A percentile compares a stretch with the other conserved stretches of the same genome.
Conservation (phyloP, 192 early-diverging fungal species). For the Martensiomyces pterosporus region DNA sequence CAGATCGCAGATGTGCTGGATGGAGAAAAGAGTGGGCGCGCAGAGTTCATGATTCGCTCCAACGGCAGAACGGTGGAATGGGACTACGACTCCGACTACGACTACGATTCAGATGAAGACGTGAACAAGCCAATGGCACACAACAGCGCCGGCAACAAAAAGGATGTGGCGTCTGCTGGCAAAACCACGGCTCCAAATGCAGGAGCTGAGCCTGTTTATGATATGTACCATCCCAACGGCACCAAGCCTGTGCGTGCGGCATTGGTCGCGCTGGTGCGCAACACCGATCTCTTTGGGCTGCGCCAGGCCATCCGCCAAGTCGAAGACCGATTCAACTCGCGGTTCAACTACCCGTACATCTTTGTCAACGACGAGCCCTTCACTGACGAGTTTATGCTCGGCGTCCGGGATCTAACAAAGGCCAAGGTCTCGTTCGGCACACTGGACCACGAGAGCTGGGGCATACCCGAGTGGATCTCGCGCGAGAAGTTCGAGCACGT, state of each 20-base stretch:
- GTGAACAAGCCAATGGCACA: neutral
- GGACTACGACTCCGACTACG: too few species aligned
- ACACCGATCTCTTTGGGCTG: conserved; percentile 60
- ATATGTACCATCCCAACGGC: neutral
- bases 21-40: too few species aligned
- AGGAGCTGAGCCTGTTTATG: too few species aligned
- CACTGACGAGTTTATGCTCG: conserved; percentile 59
- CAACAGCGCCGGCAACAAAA: too few species aligned
- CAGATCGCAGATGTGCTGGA: too few species aligned
- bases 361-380: conserved; percentile 76
- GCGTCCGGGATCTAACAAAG: conserved; percentile 31
- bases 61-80: too few species aligned
- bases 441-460: conserved; percentile 38
- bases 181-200: too few species aligned
- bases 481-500: conserved; percentile 14
- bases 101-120: neutral
- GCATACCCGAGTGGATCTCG: conserved; percentile 45
- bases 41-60: too few species aligned
- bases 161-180: too few species aligned
- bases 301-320: conserved; percentile 54
- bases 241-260: conserved; percentile 50
- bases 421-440: conserved; percentile 29
- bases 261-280: conserved; percentile 62
- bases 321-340: conserved; percentile 67
- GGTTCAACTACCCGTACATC: conserved; percentile 78